Conservation (phyloP, 345 rosid genomes). For the Viola odorata region DNA sequence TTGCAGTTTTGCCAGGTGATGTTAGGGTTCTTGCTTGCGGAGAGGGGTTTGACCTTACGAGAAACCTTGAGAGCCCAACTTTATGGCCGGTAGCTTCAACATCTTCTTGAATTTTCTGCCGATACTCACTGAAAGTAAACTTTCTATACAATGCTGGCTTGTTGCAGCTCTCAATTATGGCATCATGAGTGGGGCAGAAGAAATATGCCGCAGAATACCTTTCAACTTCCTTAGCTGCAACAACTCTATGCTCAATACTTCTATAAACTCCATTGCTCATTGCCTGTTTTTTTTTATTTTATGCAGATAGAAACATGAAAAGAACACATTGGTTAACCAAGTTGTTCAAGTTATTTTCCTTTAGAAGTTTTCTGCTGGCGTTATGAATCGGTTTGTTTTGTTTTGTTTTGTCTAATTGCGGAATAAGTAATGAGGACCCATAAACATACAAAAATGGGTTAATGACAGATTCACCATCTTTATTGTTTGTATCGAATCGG, state of each 20-base stretch:
- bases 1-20: too few species aligned
- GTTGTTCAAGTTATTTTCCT: too few species aligned
- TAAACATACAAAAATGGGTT: too few species aligned
- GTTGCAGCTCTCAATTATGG: constrained; percentile 39
- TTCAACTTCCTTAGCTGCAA: constrained; percentile 40
- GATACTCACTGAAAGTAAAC: constrained; percentile 56
- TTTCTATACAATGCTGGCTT: constrained; percentile 42
- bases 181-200: constrained; percentile 47
- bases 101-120: constrained; percentile 45
- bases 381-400: too few species aligned
- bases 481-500: too few species aligned
- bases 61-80: constrained; percentile 71
- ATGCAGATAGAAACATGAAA: background rate
- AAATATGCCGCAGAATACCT: constrained; percentile 62
- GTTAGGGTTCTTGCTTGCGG: too few species aligned
- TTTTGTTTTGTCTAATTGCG: too few species aligned
- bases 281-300: constrained; percentile 32
- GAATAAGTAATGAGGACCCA: too few species aligned
- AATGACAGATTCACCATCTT: too few species aligned
- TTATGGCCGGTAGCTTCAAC: constrained; percentile 58
- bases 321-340: too few species aligned
- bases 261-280: constrained; percentile 66
- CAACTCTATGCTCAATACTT: constrained; percentile 62
- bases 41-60: constrained; percentile 1
- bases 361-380: too few species aligned